These are phyloP conservation scores for Lablab purpureus DNA, from an alignment of 306 rosid genomes.

Conservation along the genomic window DNA sequence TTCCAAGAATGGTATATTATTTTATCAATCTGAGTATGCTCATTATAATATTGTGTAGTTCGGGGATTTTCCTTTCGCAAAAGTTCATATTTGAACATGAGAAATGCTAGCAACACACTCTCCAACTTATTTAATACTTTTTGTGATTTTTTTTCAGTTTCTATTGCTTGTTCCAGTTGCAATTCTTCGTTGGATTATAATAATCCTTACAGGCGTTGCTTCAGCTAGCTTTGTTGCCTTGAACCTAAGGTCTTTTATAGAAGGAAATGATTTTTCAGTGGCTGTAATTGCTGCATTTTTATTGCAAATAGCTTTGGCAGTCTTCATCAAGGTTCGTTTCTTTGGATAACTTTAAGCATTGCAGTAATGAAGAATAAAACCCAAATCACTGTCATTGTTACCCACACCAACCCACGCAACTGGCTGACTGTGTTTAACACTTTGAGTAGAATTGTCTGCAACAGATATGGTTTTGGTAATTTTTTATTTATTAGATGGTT, in stretches of 20 bases:
- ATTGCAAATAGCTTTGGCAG: constrained; percentile 78
- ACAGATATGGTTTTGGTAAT: constrained; percentile 24
- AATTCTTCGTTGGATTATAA: constrained; percentile 73
- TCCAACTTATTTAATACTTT: constrained; percentile 25
- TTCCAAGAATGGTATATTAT: constrained; percentile 53
- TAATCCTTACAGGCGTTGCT: constrained; percentile 61
- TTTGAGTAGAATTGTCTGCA: too few relatives aligned
- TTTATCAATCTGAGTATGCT: not conserved
- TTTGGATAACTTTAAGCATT: constrained; percentile 56
- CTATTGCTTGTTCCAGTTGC: constrained; percentile 73
- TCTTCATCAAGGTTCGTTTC: constrained; percentile 87
- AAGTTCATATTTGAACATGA: constrained; percentile 2
- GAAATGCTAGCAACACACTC: not conserved
- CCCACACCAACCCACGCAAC: too few relatives aligned
- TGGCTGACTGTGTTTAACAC: too few relatives aligned
- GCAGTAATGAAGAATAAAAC: constrained; percentile 27
- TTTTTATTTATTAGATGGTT: not conserved
- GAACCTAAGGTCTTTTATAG: constrained; percentile 62
- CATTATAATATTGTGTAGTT: not conserved
- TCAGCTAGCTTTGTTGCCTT: constrained; percentile 72
- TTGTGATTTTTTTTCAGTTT: constrained; percentile 57
- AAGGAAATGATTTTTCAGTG: constrained; percentile 60
- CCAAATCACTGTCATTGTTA: constrained; percentile 11
- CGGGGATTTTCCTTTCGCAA: not conserved
- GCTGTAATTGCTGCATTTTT: constrained; percentile 64